Base-by-base conservation (phyloP, 2,329 filamentous ascomycete genomes). In the Fusarium odoratissimum region DNA sequence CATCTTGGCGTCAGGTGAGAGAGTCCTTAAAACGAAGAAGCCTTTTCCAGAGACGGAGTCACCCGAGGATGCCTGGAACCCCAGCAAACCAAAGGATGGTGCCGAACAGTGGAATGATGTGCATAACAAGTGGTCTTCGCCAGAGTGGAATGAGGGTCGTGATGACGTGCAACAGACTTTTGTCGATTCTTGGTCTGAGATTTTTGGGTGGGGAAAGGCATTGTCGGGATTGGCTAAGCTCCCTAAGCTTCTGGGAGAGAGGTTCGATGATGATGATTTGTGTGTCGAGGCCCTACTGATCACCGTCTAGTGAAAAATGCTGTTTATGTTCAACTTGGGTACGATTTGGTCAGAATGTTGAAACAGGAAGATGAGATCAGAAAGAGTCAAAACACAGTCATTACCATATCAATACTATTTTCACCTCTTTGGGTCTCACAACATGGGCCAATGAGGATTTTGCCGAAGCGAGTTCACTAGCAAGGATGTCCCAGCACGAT, bases 41-140 rank as follows among this genome's bases (percentile, higher is more conserved):
- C 11, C 5, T 3, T 41, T 41, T 10, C 21, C 37, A 1, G 19
- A 23, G 3, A 28, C 19, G 4, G 21, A 17, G 11, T 30, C 3
- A 2, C 11, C 19, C 1, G 10, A n/a, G 3, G 25, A 35, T 5
- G 4, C 2, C 4, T 30, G 25, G 25, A 21, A 19, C 1, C 21
- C 37, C 14, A n/a, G 21, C 1, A 28, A 55, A 5, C 21, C 25
- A 4, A 30, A 40, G 14, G 25, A n/a, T 21, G 6, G 16, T 10
- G 4, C 21, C 7, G 11, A 30, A 1, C 28, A 41, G 35, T 42
- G 35, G 21, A 2, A 42, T 10, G 21, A 41, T n/a, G 51, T 42
- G 1, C 28, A 55, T 5, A 11, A 23, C 1, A 55, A 23, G 3
- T 42, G 21, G 28, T 13, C 19, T 6, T 23, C 14, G 8, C 28